Conservation (phyloP, 2,329 filamentous ascomycete species). For the Beauveria varroae region DNA sequence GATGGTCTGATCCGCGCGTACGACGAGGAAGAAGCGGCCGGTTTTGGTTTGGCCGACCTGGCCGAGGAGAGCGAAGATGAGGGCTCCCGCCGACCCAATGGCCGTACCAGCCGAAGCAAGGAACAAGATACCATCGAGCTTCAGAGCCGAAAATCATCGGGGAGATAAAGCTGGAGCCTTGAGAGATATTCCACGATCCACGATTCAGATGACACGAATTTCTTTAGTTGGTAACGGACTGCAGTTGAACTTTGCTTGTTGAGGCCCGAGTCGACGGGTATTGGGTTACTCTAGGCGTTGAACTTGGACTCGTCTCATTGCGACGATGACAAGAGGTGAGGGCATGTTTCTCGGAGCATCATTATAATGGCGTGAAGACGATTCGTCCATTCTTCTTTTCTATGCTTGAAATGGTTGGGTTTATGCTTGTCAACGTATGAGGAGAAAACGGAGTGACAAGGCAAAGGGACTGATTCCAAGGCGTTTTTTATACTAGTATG, state of each 20-base stretch:
- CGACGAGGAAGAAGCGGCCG: slow-evolving; percentile 70
- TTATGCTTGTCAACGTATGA: neutral
- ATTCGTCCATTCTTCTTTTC: neutral
- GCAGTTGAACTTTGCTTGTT: neutral
- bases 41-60: slow-evolving; percentile 72
- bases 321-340: neutral
- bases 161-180: neutral
- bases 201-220: slow-evolving; percentile 11
- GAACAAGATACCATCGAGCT: slow-evolving; percentile 41
- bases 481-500: neutral
- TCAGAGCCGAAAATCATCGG: slow-evolving; percentile 38
- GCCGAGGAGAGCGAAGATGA: slow-evolving; percentile 70
- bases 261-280: neutral
- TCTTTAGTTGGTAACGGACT: slow-evolving; percentile 5
- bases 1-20: slow-evolving; percentile 83
- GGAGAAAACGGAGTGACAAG: slow-evolving; percentile 6
- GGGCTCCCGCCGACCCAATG: slow-evolving; percentile 27
- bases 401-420: neutral
- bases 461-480: slow-evolving; percentile 6
- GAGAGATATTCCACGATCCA: slow-evolving; percentile 1
- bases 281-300: neutral
- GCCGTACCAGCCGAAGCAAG: slow-evolving; percentile 32
- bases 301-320: neutral
- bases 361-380: neutral
- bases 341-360: neutral